Percentiles rank a stretch among this genome's conserved stretches.
phyloP scores from a whole-genome alignment of 2,329 filamentous ascomycete genomes.

The Colletotrichum lini region DNA sequence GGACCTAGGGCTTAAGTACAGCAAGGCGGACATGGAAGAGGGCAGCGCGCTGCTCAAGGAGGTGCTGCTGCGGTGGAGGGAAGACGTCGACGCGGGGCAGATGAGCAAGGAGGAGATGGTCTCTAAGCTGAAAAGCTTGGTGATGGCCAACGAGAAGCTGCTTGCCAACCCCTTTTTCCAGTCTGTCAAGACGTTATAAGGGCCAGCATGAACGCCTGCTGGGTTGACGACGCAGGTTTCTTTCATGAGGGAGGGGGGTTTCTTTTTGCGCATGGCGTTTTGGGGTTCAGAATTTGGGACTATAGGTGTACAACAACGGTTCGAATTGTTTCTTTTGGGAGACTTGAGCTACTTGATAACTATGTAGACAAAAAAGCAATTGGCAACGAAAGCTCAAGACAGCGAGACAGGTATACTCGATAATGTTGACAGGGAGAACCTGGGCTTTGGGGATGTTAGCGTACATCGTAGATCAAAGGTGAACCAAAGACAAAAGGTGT shows the following conservation, averaged over 20 bases:
- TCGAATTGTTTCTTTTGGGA: background rate
- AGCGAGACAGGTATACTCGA: background rate
- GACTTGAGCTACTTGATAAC: conserved; percentile 1
- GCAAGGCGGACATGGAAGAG: conserved; percentile 89
- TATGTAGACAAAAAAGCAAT: conserved; percentile 2
- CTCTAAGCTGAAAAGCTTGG: conserved; percentile 82
- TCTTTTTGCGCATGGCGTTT: conserved; percentile 15
- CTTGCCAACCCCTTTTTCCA: conserved; percentile 79
- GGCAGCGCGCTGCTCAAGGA: conserved; percentile 89
- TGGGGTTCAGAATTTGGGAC: background rate
- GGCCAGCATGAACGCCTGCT: too few relatives aligned
- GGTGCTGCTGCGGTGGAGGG: conserved; percentile 88
- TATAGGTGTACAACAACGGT: conserved; percentile 5
- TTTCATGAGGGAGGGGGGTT: background rate
- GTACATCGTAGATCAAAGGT: background rate
- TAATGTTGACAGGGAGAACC: background rate
- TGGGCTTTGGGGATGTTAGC: background rate
- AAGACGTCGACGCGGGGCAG: conserved; percentile 72
- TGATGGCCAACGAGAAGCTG: conserved; percentile 78
- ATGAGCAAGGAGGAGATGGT: conserved; percentile 84
- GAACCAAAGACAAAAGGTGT: background rate
- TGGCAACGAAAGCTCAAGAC: background rate
- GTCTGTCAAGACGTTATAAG: conserved; percentile 69
- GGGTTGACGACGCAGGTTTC: background rate
- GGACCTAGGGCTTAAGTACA: conserved; percentile 72